Evolutionary conservation across 2,329 filamentous ascomycete species (phyloP), one percentile per base, ranked within the genome.

Genomic region (Teratosphaeria viscida): DNA sequence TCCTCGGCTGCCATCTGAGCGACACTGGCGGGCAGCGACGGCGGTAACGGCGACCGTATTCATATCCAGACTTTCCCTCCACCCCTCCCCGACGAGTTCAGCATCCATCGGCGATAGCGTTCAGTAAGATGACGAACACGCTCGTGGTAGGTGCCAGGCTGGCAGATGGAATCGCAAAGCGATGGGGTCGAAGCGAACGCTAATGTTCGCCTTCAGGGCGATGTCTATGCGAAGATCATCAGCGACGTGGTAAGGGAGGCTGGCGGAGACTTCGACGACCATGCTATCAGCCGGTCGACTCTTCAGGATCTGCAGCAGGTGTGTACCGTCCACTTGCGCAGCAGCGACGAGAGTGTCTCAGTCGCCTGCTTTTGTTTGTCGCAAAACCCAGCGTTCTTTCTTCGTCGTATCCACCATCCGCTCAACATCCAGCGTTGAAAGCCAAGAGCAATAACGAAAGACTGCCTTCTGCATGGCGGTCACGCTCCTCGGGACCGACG

Each of bases 181-280:
- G n/a, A 32, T 27, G 27, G 19, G 10, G 43, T 23, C 19, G 43
- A 23, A 49, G 43, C 43, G 43, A 10, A 19, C 23, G 43, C 43
- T 49, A 49, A 49, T n/a, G 43, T 6, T 49, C 43, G 43, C 43
- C 19, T 23, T 23, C 66, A 85, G 79, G 94, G 94, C 70, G 77
- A 79, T 66, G 87, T 97, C 71, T 99, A 96, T 76, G 81, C 86
- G 75, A 90, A 94, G 77, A 91, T 99, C 73, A 90, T 97, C 75
- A 87, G 92, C 68, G 88, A 89, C 69, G 78, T 80, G 62, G 73
- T 79, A 61, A 66, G 69, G 56, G 72, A 73, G 66, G 96, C 92
- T 71, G 84, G 89, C 71, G 89, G 92, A 71, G 94, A 97, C 76
- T 97, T 99, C 73, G 94, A 99, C 75, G 94, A 99, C 77, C 90